These are phyloP conservation scores for Neopestalotiopsis sp. DNA, from an alignment of 2,329 filamentous ascomycete genomes.

Conservation along the genomic window DNA sequence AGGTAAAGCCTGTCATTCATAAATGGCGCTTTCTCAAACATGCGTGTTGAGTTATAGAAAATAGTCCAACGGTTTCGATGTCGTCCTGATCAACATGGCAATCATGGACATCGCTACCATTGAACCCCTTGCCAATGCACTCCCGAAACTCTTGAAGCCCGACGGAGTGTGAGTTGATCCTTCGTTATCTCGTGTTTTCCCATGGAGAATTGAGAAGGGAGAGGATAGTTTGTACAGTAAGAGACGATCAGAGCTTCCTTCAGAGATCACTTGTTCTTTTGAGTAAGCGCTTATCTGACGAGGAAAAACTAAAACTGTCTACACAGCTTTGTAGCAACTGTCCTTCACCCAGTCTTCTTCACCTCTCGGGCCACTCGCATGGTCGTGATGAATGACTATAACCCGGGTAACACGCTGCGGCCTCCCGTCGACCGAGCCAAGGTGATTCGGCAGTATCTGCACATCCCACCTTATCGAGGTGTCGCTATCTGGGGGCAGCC, in stretches of 20 bases:
- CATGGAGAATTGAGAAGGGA: no score
- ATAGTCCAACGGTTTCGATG: slow-evolving; percentile 43
- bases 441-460: slow-evolving; percentile 47
- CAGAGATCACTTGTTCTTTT: background rate
- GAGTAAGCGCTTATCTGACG: background rate
- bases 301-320: background rate
- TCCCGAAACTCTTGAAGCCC: slow-evolving; percentile 46
- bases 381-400: slow-evolving; percentile 44
- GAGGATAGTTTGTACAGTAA: background rate
- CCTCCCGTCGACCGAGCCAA: slow-evolving; percentile 41
- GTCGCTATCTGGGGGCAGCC: slow-evolving; percentile 42
- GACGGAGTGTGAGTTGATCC: slow-evolving; percentile 44
- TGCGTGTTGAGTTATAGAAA: background rate
- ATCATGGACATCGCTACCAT: slow-evolving; percentile 53
- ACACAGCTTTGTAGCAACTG: slow-evolving; percentile 49
- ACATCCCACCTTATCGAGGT: slow-evolving; percentile 44
- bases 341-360: slow-evolving; percentile 56
- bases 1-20: background rate
- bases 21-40: background rate
- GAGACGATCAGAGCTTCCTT: background rate
- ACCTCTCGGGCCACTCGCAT: slow-evolving; percentile 47
- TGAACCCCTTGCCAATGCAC: slow-evolving; percentile 45
- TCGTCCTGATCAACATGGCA: slow-evolving; percentile 55
- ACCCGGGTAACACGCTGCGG: slow-evolving; percentile 37
- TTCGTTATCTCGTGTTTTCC: background rate